Evolutionary conservation across 148 eudicot genomes (phyloP).

Genomic region (Vaccinium macrocarpon): DNA sequence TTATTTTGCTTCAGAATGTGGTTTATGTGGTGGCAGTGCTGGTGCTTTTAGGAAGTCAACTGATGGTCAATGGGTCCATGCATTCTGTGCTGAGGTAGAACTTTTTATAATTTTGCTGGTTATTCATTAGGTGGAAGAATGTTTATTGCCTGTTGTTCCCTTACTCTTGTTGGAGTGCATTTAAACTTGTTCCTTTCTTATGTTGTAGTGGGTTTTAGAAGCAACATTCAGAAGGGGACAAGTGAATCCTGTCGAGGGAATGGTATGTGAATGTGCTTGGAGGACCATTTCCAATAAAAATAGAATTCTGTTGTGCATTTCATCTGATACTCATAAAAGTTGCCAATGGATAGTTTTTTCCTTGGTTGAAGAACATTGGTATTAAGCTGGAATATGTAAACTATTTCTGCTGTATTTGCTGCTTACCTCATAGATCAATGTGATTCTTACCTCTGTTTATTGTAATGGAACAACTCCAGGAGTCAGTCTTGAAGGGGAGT

Average conservation of each 20-base stretch:
- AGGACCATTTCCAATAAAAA: not conserved
- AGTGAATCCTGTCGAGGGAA: slow-evolving; percentile 61
- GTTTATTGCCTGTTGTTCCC: not conserved
- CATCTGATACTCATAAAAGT: not conserved
- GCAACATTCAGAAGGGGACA: slow-evolving; percentile 89
- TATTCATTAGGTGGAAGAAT: not conserved
- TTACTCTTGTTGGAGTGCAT: not conserved
- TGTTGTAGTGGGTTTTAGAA: slow-evolving; percentile 85
- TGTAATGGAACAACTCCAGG: slow-evolving; percentile 43
- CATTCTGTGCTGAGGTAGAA: slow-evolving; percentile 91
- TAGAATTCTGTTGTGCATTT: not conserved
- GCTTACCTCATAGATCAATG: not conserved
- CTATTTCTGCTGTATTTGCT: slow-evolving; percentile 6
- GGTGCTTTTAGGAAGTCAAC: slow-evolving; percentile 93
- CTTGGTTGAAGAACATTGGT: not conserved
- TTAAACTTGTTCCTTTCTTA: slow-evolving; percentile 19
- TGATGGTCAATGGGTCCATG: slow-evolving; percentile 90
- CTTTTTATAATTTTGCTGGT: slow-evolving; percentile 12
- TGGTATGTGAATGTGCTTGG: slow-evolving; percentile 46
- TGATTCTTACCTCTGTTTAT: not conserved
- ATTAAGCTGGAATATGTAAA: slow-evolving; percentile 6
- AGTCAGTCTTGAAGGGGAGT: slow-evolving; percentile 50
- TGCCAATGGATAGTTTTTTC: not conserved
- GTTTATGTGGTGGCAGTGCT: slow-evolving; percentile 70
- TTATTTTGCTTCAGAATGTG: slow-evolving; percentile 61